phyloP scores from a whole-genome alignment of 2,329 filamentous ascomycete genomes.

The Aspergillus thermomutatus region DNA sequence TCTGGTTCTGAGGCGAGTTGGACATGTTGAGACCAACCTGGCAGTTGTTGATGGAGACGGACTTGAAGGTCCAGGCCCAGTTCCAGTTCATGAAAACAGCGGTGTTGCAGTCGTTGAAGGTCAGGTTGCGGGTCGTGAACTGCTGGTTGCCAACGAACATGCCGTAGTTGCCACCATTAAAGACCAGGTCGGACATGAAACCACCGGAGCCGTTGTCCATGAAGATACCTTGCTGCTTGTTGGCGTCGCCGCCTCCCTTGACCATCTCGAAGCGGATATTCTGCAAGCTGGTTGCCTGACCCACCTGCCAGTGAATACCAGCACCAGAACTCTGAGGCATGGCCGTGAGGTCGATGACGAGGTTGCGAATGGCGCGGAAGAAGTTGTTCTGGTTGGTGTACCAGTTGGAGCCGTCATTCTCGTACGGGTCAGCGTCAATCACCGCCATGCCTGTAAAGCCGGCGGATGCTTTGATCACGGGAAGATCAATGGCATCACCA shows the following conservation, averaged over 20 bases:
- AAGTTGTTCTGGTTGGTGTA: slow-evolving; percentile 81
- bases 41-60: slow-evolving; percentile 69
- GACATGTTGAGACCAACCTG: slow-evolving; percentile 77
- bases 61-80: slow-evolving; percentile 82
- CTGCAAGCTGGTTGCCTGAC: slow-evolving; percentile 76
- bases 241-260: slow-evolving; percentile 59
- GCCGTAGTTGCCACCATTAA: slow-evolving; percentile 77
- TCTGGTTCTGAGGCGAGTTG: slow-evolving; percentile 61
- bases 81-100: slow-evolving; percentile 90
- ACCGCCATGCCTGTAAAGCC: slow-evolving; percentile 81
- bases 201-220: slow-evolving; percentile 84
- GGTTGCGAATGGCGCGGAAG: slow-evolving; percentile 78
- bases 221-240: slow-evolving; percentile 73
- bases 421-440: slow-evolving; percentile 85
- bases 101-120: slow-evolving; percentile 77
- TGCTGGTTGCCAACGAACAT: slow-evolving; percentile 83
- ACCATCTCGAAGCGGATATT: slow-evolving; percentile 81
- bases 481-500: slow-evolving; percentile 70
- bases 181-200: slow-evolving; percentile 77
- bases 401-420: slow-evolving; percentile 65
- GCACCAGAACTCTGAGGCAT: slow-evolving; percentile 61
- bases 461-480: slow-evolving; percentile 70
- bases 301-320: slow-evolving; percentile 81
- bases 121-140: slow-evolving; percentile 79
- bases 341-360: slow-evolving; percentile 70